phyloP scores from a whole-genome alignment of 2,329 filamentous ascomycete species.

The Canariomyces notabilis region DNA sequence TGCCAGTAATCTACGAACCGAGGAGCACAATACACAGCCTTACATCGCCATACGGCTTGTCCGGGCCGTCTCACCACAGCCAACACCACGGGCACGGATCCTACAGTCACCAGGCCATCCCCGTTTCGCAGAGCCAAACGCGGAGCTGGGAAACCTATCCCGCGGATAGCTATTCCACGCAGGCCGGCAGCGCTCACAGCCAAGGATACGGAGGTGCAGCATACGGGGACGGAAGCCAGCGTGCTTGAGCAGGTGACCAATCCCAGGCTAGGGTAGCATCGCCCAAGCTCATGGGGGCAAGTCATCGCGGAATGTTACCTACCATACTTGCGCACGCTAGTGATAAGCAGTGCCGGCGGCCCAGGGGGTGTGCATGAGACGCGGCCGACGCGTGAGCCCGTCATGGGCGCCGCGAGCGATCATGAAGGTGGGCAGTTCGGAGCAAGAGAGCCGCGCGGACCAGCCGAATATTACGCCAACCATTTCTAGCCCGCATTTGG shows the following conservation, averaged over 20 bases:
- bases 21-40: constrained; percentile 22
- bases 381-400: constrained; percentile 5
- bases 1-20: constrained; percentile 36
- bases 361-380: constrained; percentile 2
- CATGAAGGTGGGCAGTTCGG: neutral
- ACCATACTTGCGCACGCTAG: neutral
- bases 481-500: neutral
- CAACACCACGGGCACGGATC: constrained; percentile 18
- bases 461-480: neutral
- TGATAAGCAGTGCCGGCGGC: neutral
- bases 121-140: constrained; percentile 19
- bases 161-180: constrained; percentile 17
- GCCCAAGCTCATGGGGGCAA: neutral
- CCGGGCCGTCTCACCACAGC: constrained; percentile 17
- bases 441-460: neutral
- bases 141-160: constrained; percentile 25
- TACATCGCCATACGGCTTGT: constrained; percentile 22
- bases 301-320: neutral
- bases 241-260: constrained; percentile 18
- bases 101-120: constrained; percentile 19
- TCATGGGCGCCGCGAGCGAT: constrained; percentile 6
- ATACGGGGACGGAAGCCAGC: constrained; percentile 23
- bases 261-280: neutral
- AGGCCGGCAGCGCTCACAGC: constrained; percentile 27
- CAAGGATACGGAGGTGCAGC: constrained; percentile 21